Conservation (phyloP, 768 basidiomycete species). For the Mycena leptocephala region DNA sequence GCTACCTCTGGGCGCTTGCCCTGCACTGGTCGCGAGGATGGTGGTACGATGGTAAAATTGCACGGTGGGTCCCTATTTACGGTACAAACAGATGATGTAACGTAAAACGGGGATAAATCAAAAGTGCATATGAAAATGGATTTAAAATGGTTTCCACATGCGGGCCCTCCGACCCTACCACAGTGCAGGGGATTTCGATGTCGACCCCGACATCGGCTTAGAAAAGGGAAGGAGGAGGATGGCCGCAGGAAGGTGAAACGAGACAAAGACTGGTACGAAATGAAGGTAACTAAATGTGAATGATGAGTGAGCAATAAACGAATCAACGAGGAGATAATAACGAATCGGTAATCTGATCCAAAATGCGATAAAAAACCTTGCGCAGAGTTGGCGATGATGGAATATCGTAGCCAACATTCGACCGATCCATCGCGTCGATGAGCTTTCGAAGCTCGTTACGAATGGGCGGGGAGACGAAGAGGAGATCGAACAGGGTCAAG, state of each 20-base stretch:
- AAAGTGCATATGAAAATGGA: not conserved
- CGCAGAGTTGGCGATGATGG: no score
- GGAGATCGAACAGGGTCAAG: not conserved
- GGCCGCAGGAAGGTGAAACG: not conserved
- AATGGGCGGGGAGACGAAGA: not conserved
- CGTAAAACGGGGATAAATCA: no score
- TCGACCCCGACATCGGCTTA: constrained; percentile 10
- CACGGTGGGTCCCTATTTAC: no score
- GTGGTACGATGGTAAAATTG: no score
- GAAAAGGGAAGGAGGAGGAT: constrained; percentile 12
- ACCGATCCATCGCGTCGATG: not conserved
- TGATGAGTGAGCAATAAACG: not conserved
- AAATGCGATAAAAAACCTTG: not conserved
- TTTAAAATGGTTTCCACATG: not conserved
- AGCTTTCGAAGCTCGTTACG: not conserved
- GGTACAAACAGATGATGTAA: no score
- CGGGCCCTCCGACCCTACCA: not conserved
- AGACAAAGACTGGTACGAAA: not conserved
- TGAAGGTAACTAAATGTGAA: not conserved
- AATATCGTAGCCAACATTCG: no score
- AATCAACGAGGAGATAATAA: not conserved
- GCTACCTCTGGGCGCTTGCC: no score
- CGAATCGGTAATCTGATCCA: not conserved
- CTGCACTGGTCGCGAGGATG: no score
- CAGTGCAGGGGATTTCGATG: constrained; percentile 4